A percentile compares a stretch with the other conserved stretches of the same genome.
phyloP scores from a whole-genome alignment of 257 asterid species.

The Gynochthodes officinalis region DNA sequence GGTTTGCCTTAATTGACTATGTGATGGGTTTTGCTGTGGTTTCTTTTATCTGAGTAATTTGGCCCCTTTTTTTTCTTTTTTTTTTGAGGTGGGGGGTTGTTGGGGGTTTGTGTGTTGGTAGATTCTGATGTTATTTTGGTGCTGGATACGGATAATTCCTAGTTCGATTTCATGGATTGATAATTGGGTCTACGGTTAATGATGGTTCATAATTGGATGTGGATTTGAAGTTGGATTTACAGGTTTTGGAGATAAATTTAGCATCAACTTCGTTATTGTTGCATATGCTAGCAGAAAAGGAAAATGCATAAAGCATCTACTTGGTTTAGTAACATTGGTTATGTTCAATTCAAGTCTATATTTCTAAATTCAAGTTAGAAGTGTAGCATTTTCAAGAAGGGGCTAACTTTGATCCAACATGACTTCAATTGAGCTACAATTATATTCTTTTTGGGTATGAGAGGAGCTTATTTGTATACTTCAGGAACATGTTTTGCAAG shows the following conservation, averaged over 20 bases:
- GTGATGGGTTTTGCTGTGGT: neutral
- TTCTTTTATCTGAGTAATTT: conserved; percentile 3
- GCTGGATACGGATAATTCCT: neutral
- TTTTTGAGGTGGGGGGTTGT: no score
- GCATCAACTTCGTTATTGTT: neutral
- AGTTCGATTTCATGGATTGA: neutral
- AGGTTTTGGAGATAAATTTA: neutral
- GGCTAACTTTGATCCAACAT: neutral
- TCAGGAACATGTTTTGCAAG: neutral
- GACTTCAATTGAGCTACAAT: neutral
- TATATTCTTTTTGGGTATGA: neutral
- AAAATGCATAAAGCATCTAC: neutral
- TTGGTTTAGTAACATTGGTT: neutral
- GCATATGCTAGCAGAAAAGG: neutral
- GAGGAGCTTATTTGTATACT: neutral
- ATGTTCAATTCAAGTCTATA: neutral
- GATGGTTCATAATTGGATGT: neutral
- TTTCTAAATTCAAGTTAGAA: neutral
- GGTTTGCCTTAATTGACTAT: neutral
- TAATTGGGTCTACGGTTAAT: neutral
- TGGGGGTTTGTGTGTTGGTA: no score
- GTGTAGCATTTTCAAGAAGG: no score
- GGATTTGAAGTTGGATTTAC: neutral
- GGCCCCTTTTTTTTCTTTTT: neutral
- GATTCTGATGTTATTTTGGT: conserved; percentile 2